phyloP scores from a whole-genome alignment of 495 filamentous ascomycete genomes.

The Xylaria curta region DNA sequence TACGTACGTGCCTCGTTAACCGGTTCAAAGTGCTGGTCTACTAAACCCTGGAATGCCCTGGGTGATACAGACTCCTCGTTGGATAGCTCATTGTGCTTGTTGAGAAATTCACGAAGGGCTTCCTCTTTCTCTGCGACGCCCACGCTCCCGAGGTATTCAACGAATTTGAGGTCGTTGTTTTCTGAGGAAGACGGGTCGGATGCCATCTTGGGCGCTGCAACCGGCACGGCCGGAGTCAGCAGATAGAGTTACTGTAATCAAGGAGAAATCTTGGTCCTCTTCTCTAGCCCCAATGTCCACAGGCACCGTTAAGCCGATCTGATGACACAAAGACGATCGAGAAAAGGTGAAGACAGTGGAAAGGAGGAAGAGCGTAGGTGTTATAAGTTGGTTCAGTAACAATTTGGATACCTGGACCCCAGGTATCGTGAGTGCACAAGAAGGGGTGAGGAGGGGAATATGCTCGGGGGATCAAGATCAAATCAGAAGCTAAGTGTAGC shows the following conservation, averaged over 20 bases:
- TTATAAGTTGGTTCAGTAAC: background rate
- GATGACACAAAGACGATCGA: background rate
- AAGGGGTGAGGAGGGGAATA: background rate
- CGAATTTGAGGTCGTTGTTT: background rate
- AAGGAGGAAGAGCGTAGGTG: background rate
- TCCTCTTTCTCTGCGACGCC: background rate
- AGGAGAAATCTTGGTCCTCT: background rate
- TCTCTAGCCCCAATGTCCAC: background rate
- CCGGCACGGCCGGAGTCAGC: background rate
- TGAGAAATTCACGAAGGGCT: background rate
- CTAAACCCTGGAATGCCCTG: background rate
- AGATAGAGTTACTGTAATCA: background rate
- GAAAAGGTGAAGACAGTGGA: background rate
- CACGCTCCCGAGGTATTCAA: background rate
- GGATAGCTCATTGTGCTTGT: background rate
- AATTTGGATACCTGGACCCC: background rate
- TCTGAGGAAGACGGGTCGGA: background rate
- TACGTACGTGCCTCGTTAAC: background rate
- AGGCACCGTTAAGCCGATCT: background rate
- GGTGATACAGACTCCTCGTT: background rate
- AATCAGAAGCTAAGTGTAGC: background rate
- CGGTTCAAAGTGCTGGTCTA: conserved; percentile 11
- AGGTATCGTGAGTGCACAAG: background rate
- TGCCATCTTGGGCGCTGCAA: conserved; percentile 21
- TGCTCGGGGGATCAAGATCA: background rate